Conservation (phyloP, 179 eudicot species). For the Vitellaria paradoxa region DNA sequence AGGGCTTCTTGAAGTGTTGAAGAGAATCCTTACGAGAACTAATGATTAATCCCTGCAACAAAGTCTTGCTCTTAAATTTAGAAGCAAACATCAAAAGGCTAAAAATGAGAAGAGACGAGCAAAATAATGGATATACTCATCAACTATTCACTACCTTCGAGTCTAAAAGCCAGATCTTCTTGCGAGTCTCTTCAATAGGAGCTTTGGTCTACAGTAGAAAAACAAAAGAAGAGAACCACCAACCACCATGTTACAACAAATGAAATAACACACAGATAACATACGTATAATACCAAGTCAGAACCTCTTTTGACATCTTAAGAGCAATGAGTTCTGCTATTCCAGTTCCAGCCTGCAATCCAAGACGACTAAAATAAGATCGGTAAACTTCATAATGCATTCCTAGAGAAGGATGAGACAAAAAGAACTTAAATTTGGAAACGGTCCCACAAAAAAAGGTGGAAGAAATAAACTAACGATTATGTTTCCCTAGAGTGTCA, state of each 20-base stretch:
- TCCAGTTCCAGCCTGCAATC: slow-evolving; percentile 91
- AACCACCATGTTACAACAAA: background rate
- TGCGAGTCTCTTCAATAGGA: slow-evolving; percentile 79
- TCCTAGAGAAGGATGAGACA: background rate
- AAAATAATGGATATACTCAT: background rate
- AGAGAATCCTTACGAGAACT: slow-evolving; percentile 71
- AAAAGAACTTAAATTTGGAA: background rate
- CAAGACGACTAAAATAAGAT: slow-evolving; percentile 4
- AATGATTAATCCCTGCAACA: slow-evolving; percentile 81
- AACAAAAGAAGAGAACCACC: slow-evolving; percentile 14
- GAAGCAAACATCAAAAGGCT: background rate
- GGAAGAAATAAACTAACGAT: no score
- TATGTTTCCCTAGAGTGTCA: no score
- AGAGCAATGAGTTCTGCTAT: slow-evolving; percentile 96
- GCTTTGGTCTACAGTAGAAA: slow-evolving; percentile 45
- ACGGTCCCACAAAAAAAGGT: background rate
- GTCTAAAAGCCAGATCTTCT: slow-evolving; percentile 94
- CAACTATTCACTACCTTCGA: slow-evolving; percentile 54
- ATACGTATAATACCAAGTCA: background rate
- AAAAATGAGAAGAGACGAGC: background rate
- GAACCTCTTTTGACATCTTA: slow-evolving; percentile 91
- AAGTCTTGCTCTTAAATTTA: background rate
- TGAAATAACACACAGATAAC: background rate
- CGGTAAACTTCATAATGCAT: background rate
- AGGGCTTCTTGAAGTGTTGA: slow-evolving; percentile 86